Evolutionary conservation across 306 rosid genomes (phyloP).

Genomic region (Rosa lucieae): DNA sequence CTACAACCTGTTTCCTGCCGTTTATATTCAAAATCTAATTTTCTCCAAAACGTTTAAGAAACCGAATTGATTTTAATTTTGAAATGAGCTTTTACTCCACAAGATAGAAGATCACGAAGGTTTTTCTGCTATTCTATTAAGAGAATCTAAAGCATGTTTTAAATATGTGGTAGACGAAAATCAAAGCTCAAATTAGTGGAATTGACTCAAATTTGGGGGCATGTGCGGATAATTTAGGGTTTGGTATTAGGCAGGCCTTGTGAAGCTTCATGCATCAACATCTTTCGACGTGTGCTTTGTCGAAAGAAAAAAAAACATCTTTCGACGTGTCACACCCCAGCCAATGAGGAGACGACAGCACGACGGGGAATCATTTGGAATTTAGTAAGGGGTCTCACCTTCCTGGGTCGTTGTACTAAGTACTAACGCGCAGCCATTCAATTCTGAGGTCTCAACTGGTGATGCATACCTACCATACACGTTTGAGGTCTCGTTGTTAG

Average conservation of each 20-base stretch:
- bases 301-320: not conserved
- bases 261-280: constrained; percentile 23
- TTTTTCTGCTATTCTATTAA: not conserved
- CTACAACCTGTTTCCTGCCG: not conserved
- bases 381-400: not conserved
- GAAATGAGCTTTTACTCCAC: not conserved
- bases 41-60: too few species aligned
- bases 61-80: not conserved
- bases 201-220: not conserved
- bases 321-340: not conserved
- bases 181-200: not conserved
- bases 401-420: not conserved
- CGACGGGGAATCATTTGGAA: too few species aligned
- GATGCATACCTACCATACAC: not conserved
- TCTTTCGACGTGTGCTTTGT: not conserved
- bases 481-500: constrained; percentile 6
- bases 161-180: not conserved
- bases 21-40: too few species aligned
- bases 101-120: not conserved
- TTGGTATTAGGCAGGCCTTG: not conserved
- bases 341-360: constrained; percentile 5
- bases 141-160: not conserved
- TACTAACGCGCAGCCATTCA: not conserved
- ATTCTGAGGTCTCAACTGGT: not conserved
- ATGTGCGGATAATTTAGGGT: too few species aligned